These are phyloP conservation scores for Penicillium tannophilum DNA, from an alignment of 495 filamentous ascomycete species.

Conservation along the genomic window DNA sequence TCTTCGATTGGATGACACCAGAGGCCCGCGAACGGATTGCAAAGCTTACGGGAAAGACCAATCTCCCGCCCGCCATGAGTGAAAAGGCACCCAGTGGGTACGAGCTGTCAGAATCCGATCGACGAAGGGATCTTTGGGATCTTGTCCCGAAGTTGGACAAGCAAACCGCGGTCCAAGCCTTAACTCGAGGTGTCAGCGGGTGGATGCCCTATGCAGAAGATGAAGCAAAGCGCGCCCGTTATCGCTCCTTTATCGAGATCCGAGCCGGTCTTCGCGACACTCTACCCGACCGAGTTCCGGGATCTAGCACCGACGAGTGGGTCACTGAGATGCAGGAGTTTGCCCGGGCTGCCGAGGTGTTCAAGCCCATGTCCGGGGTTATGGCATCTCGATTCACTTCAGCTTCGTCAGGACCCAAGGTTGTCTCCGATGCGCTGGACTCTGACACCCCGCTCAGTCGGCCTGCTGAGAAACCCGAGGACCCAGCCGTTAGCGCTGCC, in stretches of 20 bases:
- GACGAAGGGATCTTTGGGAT: slow-evolving; percentile 59
- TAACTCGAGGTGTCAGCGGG: slow-evolving; percentile 69
- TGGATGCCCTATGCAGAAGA: slow-evolving; percentile 90
- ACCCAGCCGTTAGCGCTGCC: slow-evolving; percentile 87
- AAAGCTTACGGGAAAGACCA: slow-evolving; percentile 69
- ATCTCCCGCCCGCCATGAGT: slow-evolving; percentile 75
- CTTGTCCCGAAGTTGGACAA: slow-evolving; percentile 76
- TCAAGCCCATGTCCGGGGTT: slow-evolving; percentile 85
- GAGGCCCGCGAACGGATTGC: slow-evolving; percentile 77
- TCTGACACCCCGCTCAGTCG: slow-evolving; percentile 50
- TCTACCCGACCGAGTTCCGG: slow-evolving; percentile 60
- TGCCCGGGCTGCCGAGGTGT: slow-evolving; percentile 82
- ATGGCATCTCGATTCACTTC: slow-evolving; percentile 94
- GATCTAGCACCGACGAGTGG: slow-evolving; percentile 71
- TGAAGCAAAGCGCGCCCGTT: slow-evolving; percentile 72
- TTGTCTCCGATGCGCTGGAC: slow-evolving; percentile 46
- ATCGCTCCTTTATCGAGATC: slow-evolving; percentile 77
- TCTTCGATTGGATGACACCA: slow-evolving; percentile 91
- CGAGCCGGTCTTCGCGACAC: slow-evolving; percentile 64
- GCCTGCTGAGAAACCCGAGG: slow-evolving; percentile 64
- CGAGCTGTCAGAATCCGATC: slow-evolving; percentile 59
- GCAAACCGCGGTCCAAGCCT: slow-evolving; percentile 69
- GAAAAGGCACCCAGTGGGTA: slow-evolving; percentile 71
- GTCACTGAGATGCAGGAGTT: slow-evolving; percentile 84
- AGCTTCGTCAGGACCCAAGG: slow-evolving; percentile 53